Conservation (phyloP, 2,329 filamentous ascomycete species). For the Fusarium papillatum region DNA sequence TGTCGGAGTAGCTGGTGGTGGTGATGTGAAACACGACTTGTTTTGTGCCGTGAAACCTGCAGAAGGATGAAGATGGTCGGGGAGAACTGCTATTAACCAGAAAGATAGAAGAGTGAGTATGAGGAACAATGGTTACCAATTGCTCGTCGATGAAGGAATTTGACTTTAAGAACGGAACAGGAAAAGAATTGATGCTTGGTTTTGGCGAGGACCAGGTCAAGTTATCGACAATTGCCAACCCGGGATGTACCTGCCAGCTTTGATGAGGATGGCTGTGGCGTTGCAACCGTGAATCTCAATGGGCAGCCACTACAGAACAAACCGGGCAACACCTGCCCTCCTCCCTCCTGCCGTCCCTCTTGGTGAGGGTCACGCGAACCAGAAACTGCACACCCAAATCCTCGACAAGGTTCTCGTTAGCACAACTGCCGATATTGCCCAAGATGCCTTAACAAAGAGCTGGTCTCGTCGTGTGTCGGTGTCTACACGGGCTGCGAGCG, state of each 20-base stretch:
- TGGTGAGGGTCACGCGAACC: not conserved
- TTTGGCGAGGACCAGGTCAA: not conserved
- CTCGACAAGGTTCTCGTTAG: not conserved
- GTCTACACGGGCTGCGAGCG: not conserved
- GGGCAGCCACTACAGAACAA: slow-evolving; percentile 11
- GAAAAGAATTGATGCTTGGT: not conserved
- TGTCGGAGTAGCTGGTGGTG: slow-evolving; percentile 1
- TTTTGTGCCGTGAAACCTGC: slow-evolving; percentile 27
- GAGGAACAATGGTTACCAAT: not conserved
- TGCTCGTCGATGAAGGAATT: not conserved
- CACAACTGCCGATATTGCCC: not conserved
- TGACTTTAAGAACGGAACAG: not conserved
- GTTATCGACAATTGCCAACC: not conserved
- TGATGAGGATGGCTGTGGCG: not conserved
- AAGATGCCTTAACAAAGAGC: slow-evolving; percentile 4
- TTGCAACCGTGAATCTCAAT: slow-evolving; percentile 24
- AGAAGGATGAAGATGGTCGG: not conserved
- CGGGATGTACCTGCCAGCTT: not conserved
- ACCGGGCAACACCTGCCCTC: not conserved
- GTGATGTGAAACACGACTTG: slow-evolving; percentile 27
- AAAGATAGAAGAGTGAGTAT: not conserved
- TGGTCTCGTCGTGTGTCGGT: not conserved
- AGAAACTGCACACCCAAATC: not conserved
- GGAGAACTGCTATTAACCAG: not conserved
- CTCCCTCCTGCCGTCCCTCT: not conserved